Base-by-base conservation (phyloP, 2,329 filamentous ascomycete genomes). In the Claviceps paspali region DNA sequence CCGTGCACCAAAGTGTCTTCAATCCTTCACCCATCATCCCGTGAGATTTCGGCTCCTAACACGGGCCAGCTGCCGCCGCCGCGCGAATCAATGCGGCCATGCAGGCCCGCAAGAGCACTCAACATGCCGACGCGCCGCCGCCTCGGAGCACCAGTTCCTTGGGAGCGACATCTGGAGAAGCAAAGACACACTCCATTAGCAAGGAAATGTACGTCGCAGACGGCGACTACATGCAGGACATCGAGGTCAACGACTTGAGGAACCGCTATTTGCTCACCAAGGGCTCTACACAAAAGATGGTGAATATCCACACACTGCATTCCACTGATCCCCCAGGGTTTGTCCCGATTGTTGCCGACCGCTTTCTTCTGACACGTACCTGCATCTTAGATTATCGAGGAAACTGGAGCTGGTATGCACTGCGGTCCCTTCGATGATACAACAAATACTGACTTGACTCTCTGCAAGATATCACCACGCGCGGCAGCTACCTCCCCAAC, bases 391-490 rank as follows among this genome's bases (percentile, higher is more conserved):
- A 98, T 98, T 55, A 93, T 94, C 80, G 88, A 95, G 69, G 85
- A 95, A 55, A 96, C 88, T 79, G 91, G 91, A 73, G 88, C 91
- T 73, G 91, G 91, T 98, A 98, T 79, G 87, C 76, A 68, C 64
- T 40, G 34, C 39, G 40, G 40, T 23, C 17, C 66, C 64, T 40
- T 36, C 12, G n/a, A 27, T 57, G 47, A 53, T 53, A 59, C 51
- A 58, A 49, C 57, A 50, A 55, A 73, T n/a, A n/a, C n/a, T n/a
- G n/a, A 61, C 56, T 74, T 76, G 66, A 75, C 67, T 60, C 51
- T 18, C 26, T 28, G 17, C 62, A 54, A 96, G 91, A 98, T 87
- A 85, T 98, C 70, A 98, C 91, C 34, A 96, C 88, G 41, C 81
- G 88, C 56, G 91, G 91, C 63, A 88, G 79, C 56, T 98, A 96